Conservation (phyloP, 2,329 filamentous ascomycete genomes). For the Aspergillus flavus region DNA sequence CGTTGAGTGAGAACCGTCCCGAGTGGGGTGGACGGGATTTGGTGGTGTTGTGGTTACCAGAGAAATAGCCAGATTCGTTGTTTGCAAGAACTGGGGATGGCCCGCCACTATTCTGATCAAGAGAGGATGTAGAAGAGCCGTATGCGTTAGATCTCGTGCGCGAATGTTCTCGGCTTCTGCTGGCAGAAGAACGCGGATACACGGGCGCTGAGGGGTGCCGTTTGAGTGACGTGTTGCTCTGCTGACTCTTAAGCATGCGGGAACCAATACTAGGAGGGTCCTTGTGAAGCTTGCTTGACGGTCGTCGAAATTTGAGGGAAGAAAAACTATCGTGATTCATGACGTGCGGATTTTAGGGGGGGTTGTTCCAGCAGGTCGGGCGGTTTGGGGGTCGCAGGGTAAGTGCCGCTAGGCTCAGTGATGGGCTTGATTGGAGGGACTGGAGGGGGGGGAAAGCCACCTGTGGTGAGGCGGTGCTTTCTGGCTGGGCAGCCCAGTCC, state of each 20-base stretch:
- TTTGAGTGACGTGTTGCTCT: conserved; percentile 47
- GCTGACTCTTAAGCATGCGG: conserved; percentile 46
- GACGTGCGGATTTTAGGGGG: conserved; percentile 34
- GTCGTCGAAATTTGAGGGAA: conserved; percentile 42
- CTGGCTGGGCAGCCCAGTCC: conserved; percentile 20
- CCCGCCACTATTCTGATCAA: conserved; percentile 46
- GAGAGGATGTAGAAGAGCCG: conserved; percentile 51
- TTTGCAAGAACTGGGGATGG: conserved; percentile 42
- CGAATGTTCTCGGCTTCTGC: conserved; percentile 43
- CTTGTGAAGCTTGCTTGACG: conserved; percentile 49
- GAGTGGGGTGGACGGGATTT: conserved; percentile 38
- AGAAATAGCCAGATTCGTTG: conserved; percentile 34
- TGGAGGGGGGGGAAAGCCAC: conserved; percentile 24
- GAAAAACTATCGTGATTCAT: conserved; percentile 42
- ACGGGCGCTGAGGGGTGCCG: conserved; percentile 51
- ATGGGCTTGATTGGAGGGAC: conserved; percentile 26
- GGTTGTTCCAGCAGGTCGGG: conserved; percentile 27
- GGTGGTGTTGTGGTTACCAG: conserved; percentile 26
- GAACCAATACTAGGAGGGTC: conserved; percentile 46
- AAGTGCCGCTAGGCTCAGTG: conserved; percentile 15
- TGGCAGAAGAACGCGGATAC: conserved; percentile 46
- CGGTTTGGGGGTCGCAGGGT: conserved; percentile 20
- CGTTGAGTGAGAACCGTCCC: conserved; percentile 39
- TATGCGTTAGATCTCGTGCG: conserved; percentile 50
- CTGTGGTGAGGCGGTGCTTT: conserved; percentile 28